These are phyloP conservation scores for Verticillium alfalfae DNA, from an alignment of 2,329 filamentous ascomycete species.

Conservation along the genomic window DNA sequence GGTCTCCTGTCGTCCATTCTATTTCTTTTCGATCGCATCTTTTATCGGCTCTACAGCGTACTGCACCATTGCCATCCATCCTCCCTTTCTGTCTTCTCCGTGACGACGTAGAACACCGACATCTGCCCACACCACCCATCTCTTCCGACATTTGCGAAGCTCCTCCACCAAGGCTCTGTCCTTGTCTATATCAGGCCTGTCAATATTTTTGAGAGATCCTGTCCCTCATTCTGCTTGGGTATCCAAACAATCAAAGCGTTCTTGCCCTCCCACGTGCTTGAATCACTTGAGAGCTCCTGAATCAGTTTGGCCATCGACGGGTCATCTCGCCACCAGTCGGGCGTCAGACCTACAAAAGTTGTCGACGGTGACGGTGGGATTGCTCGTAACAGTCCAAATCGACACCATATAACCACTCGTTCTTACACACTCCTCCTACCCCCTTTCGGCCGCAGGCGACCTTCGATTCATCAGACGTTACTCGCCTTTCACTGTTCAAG, in stretches of 20 bases:
- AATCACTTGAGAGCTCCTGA: background rate
- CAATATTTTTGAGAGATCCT: background rate
- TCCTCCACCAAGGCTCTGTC: background rate
- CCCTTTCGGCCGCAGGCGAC: constrained; percentile 51
- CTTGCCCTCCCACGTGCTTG: background rate
- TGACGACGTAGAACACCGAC: background rate
- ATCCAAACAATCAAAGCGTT: background rate
- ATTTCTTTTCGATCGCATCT: background rate
- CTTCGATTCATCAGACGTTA: constrained; percentile 20
- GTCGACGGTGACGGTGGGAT: constrained; percentile 1
- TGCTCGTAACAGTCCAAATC: background rate
- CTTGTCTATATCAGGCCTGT: background rate
- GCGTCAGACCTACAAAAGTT: background rate
- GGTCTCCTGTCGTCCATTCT: background rate
- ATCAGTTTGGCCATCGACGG: background rate
- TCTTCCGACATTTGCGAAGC: background rate
- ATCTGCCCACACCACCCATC: background rate
- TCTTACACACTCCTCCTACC: background rate
- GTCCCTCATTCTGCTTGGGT: background rate
- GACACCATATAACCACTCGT: constrained; percentile 4
- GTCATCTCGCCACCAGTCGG: background rate
- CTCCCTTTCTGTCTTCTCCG: background rate
- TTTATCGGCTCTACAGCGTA: background rate
- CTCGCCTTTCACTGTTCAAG: background rate
- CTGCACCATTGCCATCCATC: background rate